Percentiles rank a stretch among this genome's conserved stretches.
Conservation (phyloP, 2,329 filamentous ascomycete genomes). For the Tolypocladium inflatum region DNA sequence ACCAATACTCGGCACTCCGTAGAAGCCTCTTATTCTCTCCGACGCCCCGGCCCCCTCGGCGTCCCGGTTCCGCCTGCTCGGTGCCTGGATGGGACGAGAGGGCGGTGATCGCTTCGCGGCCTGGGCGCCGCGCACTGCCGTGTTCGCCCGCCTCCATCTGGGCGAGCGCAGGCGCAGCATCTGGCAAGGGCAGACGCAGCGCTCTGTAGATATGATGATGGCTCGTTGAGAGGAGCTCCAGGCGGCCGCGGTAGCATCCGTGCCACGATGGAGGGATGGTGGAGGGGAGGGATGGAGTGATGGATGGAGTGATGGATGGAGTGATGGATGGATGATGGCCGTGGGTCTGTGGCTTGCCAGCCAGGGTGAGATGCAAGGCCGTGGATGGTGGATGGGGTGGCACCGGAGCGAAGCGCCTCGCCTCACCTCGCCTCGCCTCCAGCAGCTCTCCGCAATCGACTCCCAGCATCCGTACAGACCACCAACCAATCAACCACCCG, state of each 20-base stretch:
- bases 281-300: no score
- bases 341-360: no score
- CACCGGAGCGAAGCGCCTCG: neutral
- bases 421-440: neutral
- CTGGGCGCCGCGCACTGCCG: neutral
- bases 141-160: neutral
- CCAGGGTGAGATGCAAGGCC: neutral
- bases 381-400: neutral
- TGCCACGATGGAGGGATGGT: no score
- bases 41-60: neutral
- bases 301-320: no score
- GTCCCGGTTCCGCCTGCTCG: neutral
- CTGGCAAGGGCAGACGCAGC: no score
- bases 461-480: neutral
- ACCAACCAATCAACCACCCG: neutral
- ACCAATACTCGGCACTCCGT: no score
- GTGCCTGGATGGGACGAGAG: neutral
- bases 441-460: neutral
- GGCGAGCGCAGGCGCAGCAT: no score
- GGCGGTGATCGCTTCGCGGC: neutral
- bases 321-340: no score
- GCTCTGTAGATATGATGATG: no score
- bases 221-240: no score
- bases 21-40: neutral
- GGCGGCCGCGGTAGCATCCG: no score